Evolutionary conservation across 2,329 filamentous ascomycete genomes (phyloP).

Genomic region (Metarhizium brunneum): DNA sequence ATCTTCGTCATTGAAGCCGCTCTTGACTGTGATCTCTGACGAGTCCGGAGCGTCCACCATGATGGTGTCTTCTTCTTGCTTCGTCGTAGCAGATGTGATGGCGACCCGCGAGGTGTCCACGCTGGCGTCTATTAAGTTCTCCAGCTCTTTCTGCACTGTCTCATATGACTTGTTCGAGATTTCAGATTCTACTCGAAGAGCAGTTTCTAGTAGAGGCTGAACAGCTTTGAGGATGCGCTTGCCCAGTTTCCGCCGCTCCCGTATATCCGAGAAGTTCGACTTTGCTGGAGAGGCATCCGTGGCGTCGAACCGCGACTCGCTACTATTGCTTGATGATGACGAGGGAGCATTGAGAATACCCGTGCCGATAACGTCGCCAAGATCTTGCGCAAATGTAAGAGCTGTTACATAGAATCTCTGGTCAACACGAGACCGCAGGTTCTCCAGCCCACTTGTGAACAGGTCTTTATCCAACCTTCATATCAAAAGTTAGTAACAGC

Average conservation of each 20-base stretch:
- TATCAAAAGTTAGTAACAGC: constrained; percentile 20
- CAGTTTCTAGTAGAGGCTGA: constrained; percentile 67
- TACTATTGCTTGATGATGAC: background rate
- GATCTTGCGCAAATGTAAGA: constrained; percentile 45
- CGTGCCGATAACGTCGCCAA: constrained; percentile 42
- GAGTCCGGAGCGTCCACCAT: constrained; percentile 41
- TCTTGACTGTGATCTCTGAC: constrained; percentile 38
- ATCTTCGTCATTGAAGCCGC: constrained; percentile 16
- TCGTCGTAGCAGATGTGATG: constrained; percentile 25
- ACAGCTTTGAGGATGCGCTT: constrained; percentile 82
- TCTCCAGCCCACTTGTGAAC: constrained; percentile 43
- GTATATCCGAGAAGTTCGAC: constrained; percentile 55
- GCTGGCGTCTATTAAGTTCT: constrained; percentile 61
- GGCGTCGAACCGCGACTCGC: constrained; percentile 20
- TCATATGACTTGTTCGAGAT: constrained; percentile 63
- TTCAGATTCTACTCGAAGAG: constrained; percentile 73
- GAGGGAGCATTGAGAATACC: constrained; percentile 33
- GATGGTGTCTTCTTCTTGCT: constrained; percentile 34
- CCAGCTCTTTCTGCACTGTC: constrained; percentile 62
- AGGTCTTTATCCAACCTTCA: constrained; percentile 54
- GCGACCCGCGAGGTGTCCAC: constrained; percentile 43
- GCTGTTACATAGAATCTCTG: constrained; percentile 49
- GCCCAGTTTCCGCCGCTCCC: constrained; percentile 74
- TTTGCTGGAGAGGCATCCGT: constrained; percentile 41
- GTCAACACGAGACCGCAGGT: constrained; percentile 43